Base-by-base conservation (phyloP, 208 protist species). In the Crithidia thermophila region DNA sequence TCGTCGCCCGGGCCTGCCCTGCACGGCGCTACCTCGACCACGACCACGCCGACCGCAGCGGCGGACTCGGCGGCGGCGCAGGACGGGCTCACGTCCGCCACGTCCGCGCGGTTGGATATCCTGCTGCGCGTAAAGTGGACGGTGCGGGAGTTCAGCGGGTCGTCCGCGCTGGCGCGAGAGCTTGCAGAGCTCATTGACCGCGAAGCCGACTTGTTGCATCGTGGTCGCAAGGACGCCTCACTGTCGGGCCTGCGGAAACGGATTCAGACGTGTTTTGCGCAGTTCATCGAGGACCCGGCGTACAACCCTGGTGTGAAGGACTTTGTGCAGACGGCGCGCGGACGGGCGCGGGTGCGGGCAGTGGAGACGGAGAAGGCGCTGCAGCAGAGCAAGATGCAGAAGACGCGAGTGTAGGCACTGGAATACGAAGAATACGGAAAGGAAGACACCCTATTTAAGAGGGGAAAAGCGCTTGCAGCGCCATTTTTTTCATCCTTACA, bases 121-220 rank as follows among this genome's bases (percentile, higher is more conserved):
- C 84, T 99, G 28, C 72, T 99, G n/a, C 96, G 98, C 55, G 86
- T 99, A 33, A 98, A 98, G 83, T 98, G 94, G 92, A 98, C 97
- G 0, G 97, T 99, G 16, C 98, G 98, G 62, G 94, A 98, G 82
- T 99, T 98, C 75, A 77, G 96, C 63, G 47, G 47, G 10, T 74
- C 53, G 37, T 74, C 75, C 11, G 37, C 45, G 14, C 77, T 98
- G 28, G 95, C 93, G 21, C 70, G 82, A 18, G 93, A 98, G 61
- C 84, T 99, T 47, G 83, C 90, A 56, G 93, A 98, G 72, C 88
- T 99, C 27, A 98, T 99, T 37, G 96, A 99, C 71, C 91, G 98
- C 61, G 98, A 99, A 82, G 96, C 94, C 0, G 97, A 99, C 70
- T 64, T 99, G 56, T 77, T 99, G 20, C 89, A 98, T 46, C 86